Percentiles rank a stretch among this genome's conserved stretches.
These are phyloP conservation scores for Aspergillus olivimuriae DNA, from an alignment of 495 filamentous ascomycete species.

Conservation along the genomic window DNA sequence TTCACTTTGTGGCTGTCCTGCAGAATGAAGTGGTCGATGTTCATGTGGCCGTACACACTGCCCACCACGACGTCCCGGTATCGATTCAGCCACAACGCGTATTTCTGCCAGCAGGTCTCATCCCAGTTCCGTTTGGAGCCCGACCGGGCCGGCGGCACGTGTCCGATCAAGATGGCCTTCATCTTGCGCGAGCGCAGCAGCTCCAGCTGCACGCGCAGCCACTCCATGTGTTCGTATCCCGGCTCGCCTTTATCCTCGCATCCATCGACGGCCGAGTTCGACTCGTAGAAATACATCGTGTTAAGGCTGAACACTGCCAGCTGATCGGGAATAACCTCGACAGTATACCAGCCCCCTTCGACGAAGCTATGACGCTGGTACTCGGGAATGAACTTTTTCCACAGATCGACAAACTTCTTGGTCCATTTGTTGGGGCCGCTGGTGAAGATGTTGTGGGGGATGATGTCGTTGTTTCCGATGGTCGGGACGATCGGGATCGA, in stretches of 20 bases:
- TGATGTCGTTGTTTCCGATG: constrained; percentile 94
- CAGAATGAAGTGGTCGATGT: constrained; percentile 94
- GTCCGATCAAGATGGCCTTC: constrained; percentile 92
- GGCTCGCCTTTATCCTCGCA: constrained; percentile 72
- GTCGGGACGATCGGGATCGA: constrained; percentile 80
- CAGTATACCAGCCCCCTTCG: constrained; percentile 87
- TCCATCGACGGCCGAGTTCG: constrained; percentile 87
- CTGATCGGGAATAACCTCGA: constrained; percentile 81
- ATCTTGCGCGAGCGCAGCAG: constrained; percentile 74
- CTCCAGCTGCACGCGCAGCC: constrained; percentile 87
- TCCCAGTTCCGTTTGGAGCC: constrained; percentile 83
- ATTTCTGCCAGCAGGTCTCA: constrained; percentile 96
- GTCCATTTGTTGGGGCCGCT: constrained; percentile 83
- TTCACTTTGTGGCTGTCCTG: constrained; percentile 79
- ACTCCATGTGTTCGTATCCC: constrained; percentile 92
- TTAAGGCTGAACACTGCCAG: constrained; percentile 94
- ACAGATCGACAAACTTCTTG: constrained; percentile 62
- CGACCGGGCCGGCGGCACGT: constrained; percentile 86
- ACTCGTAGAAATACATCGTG: constrained; percentile 91
- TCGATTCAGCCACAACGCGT: constrained; percentile 80
- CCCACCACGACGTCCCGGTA: constrained; percentile 85
- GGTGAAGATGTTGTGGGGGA: constrained; percentile 91
- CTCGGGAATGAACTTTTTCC: constrained; percentile 85
- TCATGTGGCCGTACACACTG: constrained; percentile 91
- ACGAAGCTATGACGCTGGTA: constrained; percentile 88